phyloP scores from a whole-genome alignment of 73 alveolate genomes.

The Tetrahymena elliotti region DNA sequence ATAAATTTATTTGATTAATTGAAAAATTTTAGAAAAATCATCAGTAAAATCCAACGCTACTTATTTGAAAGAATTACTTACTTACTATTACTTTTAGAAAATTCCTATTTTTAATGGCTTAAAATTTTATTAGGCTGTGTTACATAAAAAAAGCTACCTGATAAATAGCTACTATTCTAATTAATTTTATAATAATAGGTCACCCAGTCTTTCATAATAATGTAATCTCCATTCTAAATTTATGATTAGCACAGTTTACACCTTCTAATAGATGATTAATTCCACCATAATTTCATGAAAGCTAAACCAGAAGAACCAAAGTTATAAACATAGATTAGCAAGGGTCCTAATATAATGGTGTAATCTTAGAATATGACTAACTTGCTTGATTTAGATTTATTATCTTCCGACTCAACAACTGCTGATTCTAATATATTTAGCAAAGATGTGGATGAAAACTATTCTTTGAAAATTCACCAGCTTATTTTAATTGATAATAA shows the following conservation, averaged over 20 bases:
- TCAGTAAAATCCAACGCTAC: not conserved
- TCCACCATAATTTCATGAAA: not conserved
- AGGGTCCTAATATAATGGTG: not conserved
- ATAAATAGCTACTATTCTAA: not conserved
- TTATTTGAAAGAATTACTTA: too few species aligned
- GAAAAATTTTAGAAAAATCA: not conserved
- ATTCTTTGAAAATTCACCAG: not conserved
- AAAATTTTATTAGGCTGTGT: too few species aligned
- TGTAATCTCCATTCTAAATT: not conserved
- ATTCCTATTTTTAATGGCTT: not conserved
- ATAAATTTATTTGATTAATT: too few species aligned
- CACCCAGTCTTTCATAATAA: not conserved
- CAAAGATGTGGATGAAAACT: not conserved
- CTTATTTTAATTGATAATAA: not conserved
- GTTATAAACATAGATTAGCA: not conserved
- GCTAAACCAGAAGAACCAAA: not conserved
- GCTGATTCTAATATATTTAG: not conserved
- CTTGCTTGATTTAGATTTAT: not conserved
- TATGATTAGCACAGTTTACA: not conserved
- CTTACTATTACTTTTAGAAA: not conserved
- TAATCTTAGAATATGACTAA: not conserved
- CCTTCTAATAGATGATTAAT: not conserved
- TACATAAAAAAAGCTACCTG: not conserved
- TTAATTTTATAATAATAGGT: not conserved
- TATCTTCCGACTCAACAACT: not conserved